These are phyloP conservation scores for Geotrichum bryndzae DNA, from an alignment of 1,139 yeast species.

Conservation along the genomic window DNA sequence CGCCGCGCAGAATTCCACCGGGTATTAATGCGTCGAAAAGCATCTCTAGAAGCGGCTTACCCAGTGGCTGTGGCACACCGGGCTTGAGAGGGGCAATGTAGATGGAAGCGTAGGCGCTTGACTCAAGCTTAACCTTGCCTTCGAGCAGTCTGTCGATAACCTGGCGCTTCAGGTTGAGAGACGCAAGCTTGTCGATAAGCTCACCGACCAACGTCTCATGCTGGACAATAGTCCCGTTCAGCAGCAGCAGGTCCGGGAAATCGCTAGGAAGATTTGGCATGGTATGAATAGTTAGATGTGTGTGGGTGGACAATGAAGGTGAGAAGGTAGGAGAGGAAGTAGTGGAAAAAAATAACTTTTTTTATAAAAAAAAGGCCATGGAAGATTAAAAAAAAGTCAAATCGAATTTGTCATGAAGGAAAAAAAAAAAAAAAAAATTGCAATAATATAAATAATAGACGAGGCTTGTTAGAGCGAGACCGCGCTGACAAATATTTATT, in stretches of 20 bases:
- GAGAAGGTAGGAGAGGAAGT: neutral
- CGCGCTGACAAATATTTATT: neutral
- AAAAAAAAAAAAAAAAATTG: neutral
- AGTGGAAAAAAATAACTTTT: neutral
- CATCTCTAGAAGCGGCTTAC: constrained; percentile 41
- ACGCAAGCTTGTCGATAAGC: constrained; percentile 9
- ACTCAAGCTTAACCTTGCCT: constrained; percentile 46
- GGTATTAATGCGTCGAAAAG: constrained; percentile 41
- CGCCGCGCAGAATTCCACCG: constrained; percentile 50
- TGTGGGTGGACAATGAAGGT: neutral
- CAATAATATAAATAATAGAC: neutral
- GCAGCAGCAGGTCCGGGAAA: neutral
- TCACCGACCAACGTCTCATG: constrained; percentile 14
- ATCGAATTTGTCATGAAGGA: neutral
- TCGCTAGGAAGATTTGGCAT: neutral
- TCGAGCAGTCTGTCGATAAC: constrained; percentile 65
- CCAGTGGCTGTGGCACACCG: constrained; percentile 35
- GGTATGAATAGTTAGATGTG: neutral
- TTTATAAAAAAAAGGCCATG: neutral
- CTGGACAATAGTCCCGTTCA: constrained; percentile 12
- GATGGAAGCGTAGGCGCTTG: constrained; percentile 45
- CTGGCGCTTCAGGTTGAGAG: constrained; percentile 43
- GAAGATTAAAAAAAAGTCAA: neutral
- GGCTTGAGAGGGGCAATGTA: constrained; percentile 52
- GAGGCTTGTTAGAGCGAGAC: neutral